These are phyloP conservation scores for Candida coquimbonensis DNA, from an alignment of 805 yeast species.

Conservation along the genomic window DNA sequence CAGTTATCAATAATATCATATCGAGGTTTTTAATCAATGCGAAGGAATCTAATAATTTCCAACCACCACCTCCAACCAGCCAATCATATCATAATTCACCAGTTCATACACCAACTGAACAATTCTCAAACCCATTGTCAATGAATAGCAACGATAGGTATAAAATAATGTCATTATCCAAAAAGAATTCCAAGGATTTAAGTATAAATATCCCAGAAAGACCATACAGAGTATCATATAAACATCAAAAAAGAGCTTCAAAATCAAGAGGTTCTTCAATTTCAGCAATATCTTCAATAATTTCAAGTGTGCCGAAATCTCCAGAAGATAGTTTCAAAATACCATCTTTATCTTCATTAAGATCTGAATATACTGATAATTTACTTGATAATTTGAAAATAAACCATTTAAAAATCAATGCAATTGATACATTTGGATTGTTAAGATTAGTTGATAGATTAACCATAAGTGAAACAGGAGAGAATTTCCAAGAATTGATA, in stretches of 20 bases:
- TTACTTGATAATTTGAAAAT: slow-evolving; percentile 9
- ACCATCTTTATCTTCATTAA: slow-evolving; percentile 10
- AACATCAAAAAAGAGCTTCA: background rate
- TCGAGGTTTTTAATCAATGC: slow-evolving; percentile 14
- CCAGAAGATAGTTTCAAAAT: slow-evolving; percentile 6
- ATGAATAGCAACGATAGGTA: background rate
- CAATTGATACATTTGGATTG: slow-evolving; percentile 28
- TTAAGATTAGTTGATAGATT: slow-evolving; percentile 31
- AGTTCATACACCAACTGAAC: background rate
- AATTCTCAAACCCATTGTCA: background rate
- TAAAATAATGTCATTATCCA: slow-evolving; percentile 11
- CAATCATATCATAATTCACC: background rate
- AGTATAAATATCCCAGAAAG: slow-evolving; percentile 16
- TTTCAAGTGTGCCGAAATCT: slow-evolving; percentile 22
- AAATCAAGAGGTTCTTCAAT: slow-evolving; percentile 24
- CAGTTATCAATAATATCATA: slow-evolving; percentile 12
- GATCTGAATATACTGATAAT: slow-evolving; percentile 14
- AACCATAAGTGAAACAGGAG: slow-evolving; percentile 24
- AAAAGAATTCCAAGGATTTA: slow-evolving; percentile 22
- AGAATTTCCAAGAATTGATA: slow-evolving; percentile 20
- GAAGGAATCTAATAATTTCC: background rate
- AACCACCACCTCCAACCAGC: background rate
- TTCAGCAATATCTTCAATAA: slow-evolving; percentile 23
- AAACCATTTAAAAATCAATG: slow-evolving; percentile 16
- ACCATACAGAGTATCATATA: background rate